Evolutionary conservation across 345 rosid species (phyloP).

Genomic region (Brassica cretica): DNA sequence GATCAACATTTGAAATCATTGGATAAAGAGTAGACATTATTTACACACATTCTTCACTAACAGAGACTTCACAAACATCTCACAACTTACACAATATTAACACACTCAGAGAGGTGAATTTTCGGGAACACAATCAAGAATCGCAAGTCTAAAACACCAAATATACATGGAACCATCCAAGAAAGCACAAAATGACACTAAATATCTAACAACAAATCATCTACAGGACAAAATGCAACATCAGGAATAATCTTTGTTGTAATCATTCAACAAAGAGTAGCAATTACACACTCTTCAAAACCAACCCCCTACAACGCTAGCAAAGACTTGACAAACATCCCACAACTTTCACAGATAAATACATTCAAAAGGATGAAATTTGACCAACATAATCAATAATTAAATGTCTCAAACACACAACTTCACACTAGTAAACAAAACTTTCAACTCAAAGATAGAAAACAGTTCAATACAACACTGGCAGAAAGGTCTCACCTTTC

Average conservation of each 20-base stretch:
- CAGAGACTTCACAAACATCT: neutral
- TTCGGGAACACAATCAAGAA: constrained; percentile 1
- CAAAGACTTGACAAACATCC: neutral
- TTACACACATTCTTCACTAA: neutral
- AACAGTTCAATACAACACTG: neutral
- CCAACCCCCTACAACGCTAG: neutral
- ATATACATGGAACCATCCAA: neutral
- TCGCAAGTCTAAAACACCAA: neutral
- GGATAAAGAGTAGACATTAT: neutral
- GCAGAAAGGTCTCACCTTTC: neutral
- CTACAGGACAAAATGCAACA: neutral
- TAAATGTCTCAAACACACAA: neutral
- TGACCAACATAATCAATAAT: neutral
- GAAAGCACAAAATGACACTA: neutral
- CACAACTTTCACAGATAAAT: neutral
- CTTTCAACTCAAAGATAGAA: no score
- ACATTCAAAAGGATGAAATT: neutral
- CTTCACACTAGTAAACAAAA: no score
- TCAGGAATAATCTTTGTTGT: neutral
- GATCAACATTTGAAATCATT: neutral
- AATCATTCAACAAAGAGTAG: neutral
- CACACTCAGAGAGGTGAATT: neutral
- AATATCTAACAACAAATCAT: neutral
- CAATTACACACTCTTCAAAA: neutral
- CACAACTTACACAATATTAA: neutral